Evolutionary conservation across 805 yeast species (phyloP).

Genomic region (Candida morakotiae): DNA sequence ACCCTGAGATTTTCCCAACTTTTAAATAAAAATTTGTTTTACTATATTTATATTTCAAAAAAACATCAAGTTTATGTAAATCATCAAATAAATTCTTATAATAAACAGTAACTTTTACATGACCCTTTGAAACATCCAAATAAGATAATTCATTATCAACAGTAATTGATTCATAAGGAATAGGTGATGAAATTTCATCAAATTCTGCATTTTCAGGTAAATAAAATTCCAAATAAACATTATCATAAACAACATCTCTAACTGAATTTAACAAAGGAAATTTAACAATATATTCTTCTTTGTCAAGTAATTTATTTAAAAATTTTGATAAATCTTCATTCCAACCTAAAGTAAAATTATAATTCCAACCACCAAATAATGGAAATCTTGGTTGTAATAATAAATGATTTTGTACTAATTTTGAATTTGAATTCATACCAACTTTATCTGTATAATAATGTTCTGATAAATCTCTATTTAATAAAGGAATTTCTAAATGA

Average conservation of each 20-base stretch:
- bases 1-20: slow-evolving; percentile 62
- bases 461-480: slow-evolving; percentile 40
- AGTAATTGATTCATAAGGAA: slow-evolving; percentile 29
- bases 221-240: slow-evolving; percentile 55
- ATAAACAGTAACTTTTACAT: slow-evolving; percentile 62
- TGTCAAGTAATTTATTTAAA: slow-evolving; percentile 38
- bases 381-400: slow-evolving; percentile 85
- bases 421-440: slow-evolving; percentile 86
- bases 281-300: slow-evolving; percentile 51
- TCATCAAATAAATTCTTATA: slow-evolving; percentile 68
- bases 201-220: slow-evolving; percentile 84
- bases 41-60: slow-evolving; percentile 62
- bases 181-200: slow-evolving; percentile 54
- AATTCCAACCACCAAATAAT: slow-evolving; percentile 94
- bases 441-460: slow-evolving; percentile 84
- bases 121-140: slow-evolving; percentile 75
- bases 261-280: slow-evolving; percentile 77
- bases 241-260: slow-evolving; percentile 61
- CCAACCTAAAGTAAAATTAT: slow-evolving; percentile 97
- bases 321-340: slow-evolving; percentile 53
- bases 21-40: slow-evolving; percentile 51
- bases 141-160: slow-evolving; percentile 48
- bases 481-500: slow-evolving; percentile 55
- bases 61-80: slow-evolving; percentile 50
- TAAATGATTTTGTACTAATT: slow-evolving; percentile 39